Conservation (phyloP, 148 eudicot species). For the Fagopyrum tataricum region DNA sequence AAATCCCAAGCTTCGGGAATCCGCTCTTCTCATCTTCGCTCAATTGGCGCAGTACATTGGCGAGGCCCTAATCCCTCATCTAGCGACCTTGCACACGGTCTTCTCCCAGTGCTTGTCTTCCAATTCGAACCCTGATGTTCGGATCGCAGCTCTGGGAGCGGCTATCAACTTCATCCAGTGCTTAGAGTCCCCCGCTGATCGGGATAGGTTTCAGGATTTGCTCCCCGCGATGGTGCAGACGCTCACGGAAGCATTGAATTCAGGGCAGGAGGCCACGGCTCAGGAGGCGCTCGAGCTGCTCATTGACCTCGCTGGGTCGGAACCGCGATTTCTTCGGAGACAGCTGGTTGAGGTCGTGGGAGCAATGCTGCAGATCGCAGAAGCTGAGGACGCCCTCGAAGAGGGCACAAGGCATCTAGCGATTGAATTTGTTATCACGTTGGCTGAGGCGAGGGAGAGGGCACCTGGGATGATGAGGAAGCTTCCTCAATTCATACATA, state of each 20-base stretch:
- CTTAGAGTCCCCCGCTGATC: conserved; percentile 38
- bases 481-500: conserved; percentile 43
- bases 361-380: conserved; percentile 81
- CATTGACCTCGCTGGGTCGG: conserved; percentile 79
- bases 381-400: conserved; percentile 58
- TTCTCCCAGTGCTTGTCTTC: conserved; percentile 51
- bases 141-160: conserved; percentile 71
- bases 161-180: conserved; percentile 79
- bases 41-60: conserved; percentile 80
- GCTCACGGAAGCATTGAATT: conserved; percentile 70
- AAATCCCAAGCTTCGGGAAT: conserved; percentile 41
- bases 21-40: conserved; percentile 64
- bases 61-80: conserved; percentile 50
- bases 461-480: conserved; percentile 69
- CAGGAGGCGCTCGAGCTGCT: conserved; percentile 77
- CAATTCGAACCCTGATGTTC: conserved; percentile 41
- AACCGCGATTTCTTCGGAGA: conserved; percentile 70
- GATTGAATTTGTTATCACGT: conserved; percentile 47
- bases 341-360: conserved; percentile 80
- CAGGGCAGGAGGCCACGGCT: conserved; percentile 69
- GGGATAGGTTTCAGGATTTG: conserved; percentile 79
- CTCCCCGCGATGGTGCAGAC: conserved; percentile 82
- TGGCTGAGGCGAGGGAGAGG: conserved; percentile 50
- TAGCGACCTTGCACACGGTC: conserved; percentile 50
- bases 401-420: conserved; percentile 85